Evolutionary conservation across 2,329 filamentous ascomycete genomes (phyloP), one percentile per base, ranked within the genome.

Genomic region (Aspergillus sp.): DNA sequence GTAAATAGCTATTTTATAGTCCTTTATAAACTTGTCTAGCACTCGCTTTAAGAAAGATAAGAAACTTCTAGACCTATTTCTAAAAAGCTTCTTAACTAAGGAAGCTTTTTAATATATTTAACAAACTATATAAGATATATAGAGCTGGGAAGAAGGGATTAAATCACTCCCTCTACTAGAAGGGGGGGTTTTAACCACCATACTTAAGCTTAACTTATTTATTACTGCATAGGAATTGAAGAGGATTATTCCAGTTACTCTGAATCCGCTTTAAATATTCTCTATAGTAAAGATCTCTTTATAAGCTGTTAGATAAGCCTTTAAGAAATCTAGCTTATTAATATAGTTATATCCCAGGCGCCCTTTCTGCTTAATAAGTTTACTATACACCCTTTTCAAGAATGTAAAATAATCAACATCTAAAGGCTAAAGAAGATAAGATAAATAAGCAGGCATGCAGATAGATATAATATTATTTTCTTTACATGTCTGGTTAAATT

Each of bases 291-390:
- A 57, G 40, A 19, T 13, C 12, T 13, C 24, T 19, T 19, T 33
- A 13, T 33, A 12, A 39, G 54, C 47, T 7, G 24, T 3, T 17
- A 8, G 49, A 42, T 44, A 57, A 15, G 19, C 44, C 24, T 53
- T 15, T 13, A 57, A 34, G 40, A 57, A 57, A 6, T 57, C 48
- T 33, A 57, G 15, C 19, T 57, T 57, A 7, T 53, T 19, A 49
- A 53, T 57, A 49, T 57, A 15, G 24, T 48, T 53, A 5, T 53
- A 19, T 24, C 40, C 55, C 20, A 53, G 15, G 15, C 30, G n/a
- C 12, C 20, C 20, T 19, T 49, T 42, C 15, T 49, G 11, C 12
- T 46, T 3, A 24, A 24, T n/a, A 3, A 46, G 11, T 3, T n/a
- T 9, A 3, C 20, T 5, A 12, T 46, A 46, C 6, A 17, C 42